A percentile compares a stretch with the other conserved stretches of the same genome.
Conservation (phyloP, 1,284 basidiomycete species). For the Ustilago sp. region DNA sequence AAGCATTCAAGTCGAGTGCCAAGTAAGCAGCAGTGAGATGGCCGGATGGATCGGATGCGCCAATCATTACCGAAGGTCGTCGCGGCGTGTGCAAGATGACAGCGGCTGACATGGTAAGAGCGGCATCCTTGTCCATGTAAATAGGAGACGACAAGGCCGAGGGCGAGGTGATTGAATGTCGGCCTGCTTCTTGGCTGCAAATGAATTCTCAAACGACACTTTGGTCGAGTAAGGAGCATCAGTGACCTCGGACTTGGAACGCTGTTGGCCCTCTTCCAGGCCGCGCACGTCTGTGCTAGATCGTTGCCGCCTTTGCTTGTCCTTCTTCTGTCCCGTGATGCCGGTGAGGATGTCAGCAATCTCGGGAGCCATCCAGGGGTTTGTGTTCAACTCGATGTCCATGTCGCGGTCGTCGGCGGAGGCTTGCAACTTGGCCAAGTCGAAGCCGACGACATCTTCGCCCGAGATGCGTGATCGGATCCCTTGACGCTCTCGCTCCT, state of each 20-base stretch:
- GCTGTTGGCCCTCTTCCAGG: constrained; percentile 25
- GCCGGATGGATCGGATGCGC: constrained; percentile 11
- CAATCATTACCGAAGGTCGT: constrained; percentile 4
- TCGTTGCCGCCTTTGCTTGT: constrained; percentile 25
- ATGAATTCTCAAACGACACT: constrained; percentile 19
- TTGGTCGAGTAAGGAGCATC: constrained; percentile 18
- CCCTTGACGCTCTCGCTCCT: constrained; percentile 47
- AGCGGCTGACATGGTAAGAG: constrained; percentile 25
- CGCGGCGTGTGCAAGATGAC: constrained; percentile 39
- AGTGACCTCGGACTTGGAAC: constrained; percentile 18
- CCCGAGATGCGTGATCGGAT: constrained; percentile 48
- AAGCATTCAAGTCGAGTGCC: constrained; percentile 9
- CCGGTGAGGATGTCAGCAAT: constrained; percentile 42
- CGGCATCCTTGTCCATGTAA: constrained; percentile 24
- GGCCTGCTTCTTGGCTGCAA: constrained; percentile 6
- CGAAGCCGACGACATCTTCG: constrained; percentile 42
- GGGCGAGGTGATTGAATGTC: constrained; percentile 13
- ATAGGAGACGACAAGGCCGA: background rate
- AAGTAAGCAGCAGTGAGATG: constrained; percentile 11
- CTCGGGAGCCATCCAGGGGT: constrained; percentile 56
- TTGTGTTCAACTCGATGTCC: constrained; percentile 31
- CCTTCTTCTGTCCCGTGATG: constrained; percentile 40
- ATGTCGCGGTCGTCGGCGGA: constrained; percentile 29
- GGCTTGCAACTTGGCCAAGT: constrained; percentile 42
- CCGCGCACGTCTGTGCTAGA: constrained; percentile 17